These are phyloP conservation scores for Xylaria sp. DNA, from an alignment of 2,329 filamentous ascomycete genomes.

Conservation along the genomic window DNA sequence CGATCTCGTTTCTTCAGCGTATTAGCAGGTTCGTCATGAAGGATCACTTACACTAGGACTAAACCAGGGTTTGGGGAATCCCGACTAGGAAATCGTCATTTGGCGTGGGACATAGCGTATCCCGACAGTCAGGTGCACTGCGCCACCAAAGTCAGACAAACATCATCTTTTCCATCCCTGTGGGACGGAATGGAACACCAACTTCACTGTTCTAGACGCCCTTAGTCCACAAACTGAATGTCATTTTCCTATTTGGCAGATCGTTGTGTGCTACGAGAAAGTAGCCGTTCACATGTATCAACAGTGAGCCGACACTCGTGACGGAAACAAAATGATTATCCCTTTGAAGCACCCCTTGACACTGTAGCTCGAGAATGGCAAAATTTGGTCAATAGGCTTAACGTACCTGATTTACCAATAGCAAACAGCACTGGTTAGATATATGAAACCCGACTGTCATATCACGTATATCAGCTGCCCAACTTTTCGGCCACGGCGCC, in stretches of 20 bases:
- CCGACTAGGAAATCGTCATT: conserved; percentile 13
- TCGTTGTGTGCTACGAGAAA: too few relatives aligned
- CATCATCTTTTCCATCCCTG: not conserved
- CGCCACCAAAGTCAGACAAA: not conserved
- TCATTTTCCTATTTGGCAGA: not conserved
- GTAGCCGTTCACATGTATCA: too few relatives aligned
- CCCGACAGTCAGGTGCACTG: conserved; percentile 15
- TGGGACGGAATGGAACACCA: not conserved
- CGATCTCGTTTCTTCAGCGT: not conserved
- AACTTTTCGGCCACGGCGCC: too few relatives aligned
- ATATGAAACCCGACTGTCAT: too few relatives aligned
- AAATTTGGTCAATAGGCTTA: too few relatives aligned
- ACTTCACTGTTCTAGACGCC: not conserved
- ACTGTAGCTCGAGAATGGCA: too few relatives aligned
- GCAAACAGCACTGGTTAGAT: too few relatives aligned
- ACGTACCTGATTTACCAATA: too few relatives aligned
- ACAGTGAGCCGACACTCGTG: too few relatives aligned
- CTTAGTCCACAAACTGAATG: not conserved
- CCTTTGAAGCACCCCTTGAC: too few relatives aligned
- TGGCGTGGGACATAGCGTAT: conserved; percentile 10
- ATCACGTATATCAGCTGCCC: too few relatives aligned
- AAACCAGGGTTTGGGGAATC: conserved; percentile 12
- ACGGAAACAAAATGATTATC: too few relatives aligned
- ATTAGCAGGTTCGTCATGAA: not conserved
- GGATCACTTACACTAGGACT: not conserved